Conservation (phyloP, 306 rosid species). For the Dicorynia guianensis region DNA sequence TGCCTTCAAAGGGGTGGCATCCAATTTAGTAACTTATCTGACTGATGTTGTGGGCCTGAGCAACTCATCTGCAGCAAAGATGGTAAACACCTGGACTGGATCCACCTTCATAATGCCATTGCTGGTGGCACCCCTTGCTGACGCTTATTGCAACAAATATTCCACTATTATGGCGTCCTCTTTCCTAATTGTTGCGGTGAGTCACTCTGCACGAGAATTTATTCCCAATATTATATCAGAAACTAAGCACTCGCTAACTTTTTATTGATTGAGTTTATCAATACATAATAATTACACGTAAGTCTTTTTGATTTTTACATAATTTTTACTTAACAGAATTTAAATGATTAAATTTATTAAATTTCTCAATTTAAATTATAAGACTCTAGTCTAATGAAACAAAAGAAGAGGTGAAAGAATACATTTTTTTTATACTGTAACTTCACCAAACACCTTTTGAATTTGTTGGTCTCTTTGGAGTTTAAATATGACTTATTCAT, state of each 20-base stretch:
- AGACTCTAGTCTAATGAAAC: too few relatives aligned
- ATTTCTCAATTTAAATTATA: too few relatives aligned
- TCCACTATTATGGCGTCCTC: constrained; percentile 73
- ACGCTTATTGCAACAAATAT: constrained; percentile 79
- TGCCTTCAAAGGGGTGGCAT: constrained; percentile 91
- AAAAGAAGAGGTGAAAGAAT: too few relatives aligned
- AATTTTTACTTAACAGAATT: too few relatives aligned
- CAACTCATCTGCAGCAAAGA: constrained; percentile 90
- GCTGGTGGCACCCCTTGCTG: constrained; percentile 84
- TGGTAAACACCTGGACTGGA: constrained; percentile 86
- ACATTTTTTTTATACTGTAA: neutral
- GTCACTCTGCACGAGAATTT: constrained; percentile 45
- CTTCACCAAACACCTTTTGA: neutral
- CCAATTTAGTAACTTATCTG: constrained; percentile 80
- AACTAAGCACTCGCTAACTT: neutral
- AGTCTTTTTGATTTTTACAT: too few relatives aligned
- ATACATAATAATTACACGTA: neutral
- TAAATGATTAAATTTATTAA: too few relatives aligned
- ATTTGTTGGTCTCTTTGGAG: constrained; percentile 11
- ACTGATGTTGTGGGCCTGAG: constrained; percentile 84
- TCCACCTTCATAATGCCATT: constrained; percentile 90
- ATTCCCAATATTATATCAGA: neutral
- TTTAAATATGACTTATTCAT: neutral
- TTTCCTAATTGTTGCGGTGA: constrained; percentile 77
- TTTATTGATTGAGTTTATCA: neutral